Evolutionary conservation across 768 basidiomycete species (phyloP), one percentile per base, ranked within the genome.

Genomic region (Nevesoporus exiguus): DNA sequence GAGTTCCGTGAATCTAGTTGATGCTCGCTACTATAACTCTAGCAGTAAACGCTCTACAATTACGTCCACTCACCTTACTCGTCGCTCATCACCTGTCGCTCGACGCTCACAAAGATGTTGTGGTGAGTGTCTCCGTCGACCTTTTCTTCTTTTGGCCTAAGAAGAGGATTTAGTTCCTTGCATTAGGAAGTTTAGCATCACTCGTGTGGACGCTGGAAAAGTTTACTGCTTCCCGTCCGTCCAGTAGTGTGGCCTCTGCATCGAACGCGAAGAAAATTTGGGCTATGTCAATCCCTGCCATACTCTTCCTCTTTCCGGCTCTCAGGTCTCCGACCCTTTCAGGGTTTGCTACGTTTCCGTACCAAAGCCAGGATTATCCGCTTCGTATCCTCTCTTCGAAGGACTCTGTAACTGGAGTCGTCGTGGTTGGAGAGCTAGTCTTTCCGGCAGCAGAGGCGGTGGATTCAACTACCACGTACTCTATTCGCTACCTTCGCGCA

Each of bases 381-480:
- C 71, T 90, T n/a, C 80, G 77, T 33, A 80, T 93, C 24, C 80
- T 87, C 46, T 89, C 81, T 2, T 79, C 87, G 1, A 77, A 78
- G 19, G 76, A 83, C 51, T 88, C 88, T 19, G 69, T 79, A n/a
- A 95, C 91, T 1, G 94, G 94, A 1, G 74, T 86, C 14, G 82
- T 98, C 31, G 80, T 88, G 2, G 93, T 97, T 8, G 94, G 83
- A 27, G 90, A 98, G 62, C 72, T 80, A 37, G 63, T 81, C 4
- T 75, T 80, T 34, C 77, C 74, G 4, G 22, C 46, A 7, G 52
- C 66, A 6, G 66, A 66, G 50, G 57, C 65, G 19, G 69, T 68
- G 5, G 56, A 69, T 42, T 63, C 73, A 29, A 40, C 53, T 14
- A 25, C 43, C 10, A 62, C 81, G 60, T 77, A 82, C 57, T 82